Evolutionary conservation across 805 yeast species (phyloP), one percentile per base, ranked within the genome.

Genomic region (Pichia eremophila): DNA sequence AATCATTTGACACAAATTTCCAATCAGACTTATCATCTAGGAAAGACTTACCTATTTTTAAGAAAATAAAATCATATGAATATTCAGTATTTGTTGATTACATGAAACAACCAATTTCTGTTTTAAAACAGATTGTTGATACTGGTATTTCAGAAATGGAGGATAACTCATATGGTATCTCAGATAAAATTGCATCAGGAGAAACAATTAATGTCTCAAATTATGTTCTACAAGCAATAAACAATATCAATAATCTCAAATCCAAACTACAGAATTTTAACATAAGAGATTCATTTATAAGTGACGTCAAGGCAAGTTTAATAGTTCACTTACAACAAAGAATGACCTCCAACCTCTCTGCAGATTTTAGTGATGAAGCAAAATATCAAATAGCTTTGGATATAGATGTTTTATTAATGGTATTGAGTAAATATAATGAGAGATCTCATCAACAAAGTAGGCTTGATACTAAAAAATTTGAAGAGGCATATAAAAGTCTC

Each of bases 61-160:
- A 65, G 8, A 62, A 72, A 4, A 55, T 80, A 46, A 72, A 69
- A 18, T 70, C 71, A 46, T 67, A 77, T 60, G 84, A 80, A 51
- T 60, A 67, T 12, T 73, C 75, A 1, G 66, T 83, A 6, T 79
- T 81, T 54, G 74, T 73, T 14, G 72, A 73, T 19, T 82, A 73
- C 54, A 64, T 78, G 44, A 69, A 72, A 7, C 73, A 72, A 44
- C 73, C 78, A 60, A 70, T 77, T 53, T 54, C 67, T 14, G 54
- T 63, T 46, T 48, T 75, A 39, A 65, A 67, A 4, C 69, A 61
- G 42, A 71, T 70, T 31, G 60, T 70, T n/a, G 61, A 63, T 46
- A 59, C 57, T 31, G 79, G 75, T 31, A 64, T 72, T 39, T 61
- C 63, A 40, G n/a, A 41, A 14, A 6, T 50, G 6, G 39, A 43